Percentiles rank a stretch among this genome's conserved stretches.
phyloP scores from a whole-genome alignment of 257 asterid species.

The Solanum chmielewskii region DNA sequence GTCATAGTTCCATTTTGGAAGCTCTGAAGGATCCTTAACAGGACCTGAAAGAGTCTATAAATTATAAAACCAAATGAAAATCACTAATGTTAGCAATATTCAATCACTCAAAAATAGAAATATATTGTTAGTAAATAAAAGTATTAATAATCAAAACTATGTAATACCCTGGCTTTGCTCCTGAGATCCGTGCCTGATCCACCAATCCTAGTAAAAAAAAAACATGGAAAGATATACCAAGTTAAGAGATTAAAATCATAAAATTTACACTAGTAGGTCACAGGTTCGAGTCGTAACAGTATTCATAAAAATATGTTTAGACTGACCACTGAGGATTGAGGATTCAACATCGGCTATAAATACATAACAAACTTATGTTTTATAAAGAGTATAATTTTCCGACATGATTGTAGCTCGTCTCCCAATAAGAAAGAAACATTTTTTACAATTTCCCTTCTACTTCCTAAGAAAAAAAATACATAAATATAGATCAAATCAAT shows the following conservation, averaged over 20 bases:
- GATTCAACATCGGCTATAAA: not conserved
- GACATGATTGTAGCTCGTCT: not conserved
- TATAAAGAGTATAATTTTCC: not conserved
- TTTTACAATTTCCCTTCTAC: not conserved
- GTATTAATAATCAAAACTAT: not conserved
- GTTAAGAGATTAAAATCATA: not conserved
- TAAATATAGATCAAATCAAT: not conserved
- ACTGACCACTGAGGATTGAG: not conserved
- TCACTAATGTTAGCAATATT: not conserved
- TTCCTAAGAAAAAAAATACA: not conserved
- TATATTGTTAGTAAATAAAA: fast-evolving
- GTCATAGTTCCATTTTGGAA: conserved; percentile 96
- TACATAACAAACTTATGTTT: not conserved
- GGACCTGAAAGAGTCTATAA: conserved; percentile 72
- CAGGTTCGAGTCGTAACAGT: not conserved
- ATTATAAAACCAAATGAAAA: not conserved
- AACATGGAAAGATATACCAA: not conserved
- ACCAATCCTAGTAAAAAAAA: conserved; percentile 56
- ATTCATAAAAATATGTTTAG: not conserved
- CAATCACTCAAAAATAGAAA: not conserved
- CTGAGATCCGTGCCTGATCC: conserved; percentile 88
- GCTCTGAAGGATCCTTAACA: conserved; percentile 84
- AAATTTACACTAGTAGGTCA: not conserved
- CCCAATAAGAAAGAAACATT: not conserved
- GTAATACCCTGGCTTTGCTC: conserved; percentile 81